phyloP scores from a whole-genome alignment of 1,284 basidiomycete genomes.

The Trametes polyzona region DNA sequence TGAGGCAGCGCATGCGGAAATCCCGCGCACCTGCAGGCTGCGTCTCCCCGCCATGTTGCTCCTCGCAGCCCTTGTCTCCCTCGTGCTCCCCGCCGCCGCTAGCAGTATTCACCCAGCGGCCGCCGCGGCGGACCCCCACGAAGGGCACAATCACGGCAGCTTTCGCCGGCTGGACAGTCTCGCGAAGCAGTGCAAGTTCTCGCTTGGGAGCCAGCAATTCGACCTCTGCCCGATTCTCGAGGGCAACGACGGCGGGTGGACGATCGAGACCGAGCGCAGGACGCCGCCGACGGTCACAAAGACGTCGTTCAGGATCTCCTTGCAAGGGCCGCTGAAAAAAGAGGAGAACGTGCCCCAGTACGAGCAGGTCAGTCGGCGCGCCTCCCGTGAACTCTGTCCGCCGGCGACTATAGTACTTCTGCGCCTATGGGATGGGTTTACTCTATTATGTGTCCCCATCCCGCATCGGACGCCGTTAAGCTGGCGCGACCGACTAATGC shows the following conservation, averaged over 20 bases:
- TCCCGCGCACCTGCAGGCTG: slow-evolving; percentile 1
- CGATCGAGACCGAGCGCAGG: slow-evolving; percentile 26
- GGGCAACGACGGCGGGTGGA: slow-evolving; percentile 26
- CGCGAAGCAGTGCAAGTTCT: slow-evolving; percentile 34
- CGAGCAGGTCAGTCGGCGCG: slow-evolving; percentile 33
- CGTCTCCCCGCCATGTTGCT: slow-evolving; percentile 13
- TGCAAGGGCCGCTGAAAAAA: slow-evolving; percentile 33
- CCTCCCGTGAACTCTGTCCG: background rate
- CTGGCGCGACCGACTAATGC: too few species aligned
- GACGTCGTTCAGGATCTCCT: slow-evolving; percentile 34
- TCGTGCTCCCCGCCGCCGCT: slow-evolving; percentile 4
- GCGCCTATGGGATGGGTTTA: too few species aligned
- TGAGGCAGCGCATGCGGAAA: background rate
- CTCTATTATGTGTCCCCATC: too few species aligned
- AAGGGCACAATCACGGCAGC: background rate
- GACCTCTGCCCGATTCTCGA: slow-evolving; percentile 38
- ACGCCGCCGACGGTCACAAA: slow-evolving; percentile 40
- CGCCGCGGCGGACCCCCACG: slow-evolving; percentile 8
- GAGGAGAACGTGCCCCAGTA: slow-evolving; percentile 27
- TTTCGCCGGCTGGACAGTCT: slow-evolving; percentile 24
- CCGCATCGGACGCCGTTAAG: too few species aligned
- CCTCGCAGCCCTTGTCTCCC: slow-evolving; percentile 9
- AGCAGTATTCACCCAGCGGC: background rate
- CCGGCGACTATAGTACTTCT: too few species aligned
- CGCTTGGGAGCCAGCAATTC: slow-evolving; percentile 29